phyloP scores from a whole-genome alignment of 2,329 filamentous ascomycete genomes.

The Ceratocystis albifundus region DNA sequence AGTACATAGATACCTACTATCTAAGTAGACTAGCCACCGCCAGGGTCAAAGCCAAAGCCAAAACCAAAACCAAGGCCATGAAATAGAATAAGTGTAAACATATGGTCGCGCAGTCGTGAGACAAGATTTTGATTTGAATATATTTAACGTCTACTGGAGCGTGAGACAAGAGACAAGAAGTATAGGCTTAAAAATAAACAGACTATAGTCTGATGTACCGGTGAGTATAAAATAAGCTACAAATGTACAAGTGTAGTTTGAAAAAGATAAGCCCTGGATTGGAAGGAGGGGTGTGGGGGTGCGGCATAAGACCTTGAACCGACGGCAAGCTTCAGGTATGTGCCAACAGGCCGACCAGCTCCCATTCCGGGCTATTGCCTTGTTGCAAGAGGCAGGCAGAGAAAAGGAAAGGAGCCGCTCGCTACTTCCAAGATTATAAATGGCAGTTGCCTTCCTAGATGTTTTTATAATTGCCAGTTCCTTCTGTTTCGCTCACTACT shows the following conservation, averaged over 20 bases:
- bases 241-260: not conserved
- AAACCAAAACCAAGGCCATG: too few species aligned
- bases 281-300: not conserved
- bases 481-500: not conserved
- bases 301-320: constrained; percentile 4
- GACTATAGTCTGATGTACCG: not conserved
- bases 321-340: not conserved
- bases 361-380: not conserved
- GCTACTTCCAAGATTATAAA: constrained; percentile 5
- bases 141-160: too few species aligned
- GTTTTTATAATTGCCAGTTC: not conserved
- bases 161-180: not conserved
- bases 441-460: not conserved
- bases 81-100: too few species aligned
- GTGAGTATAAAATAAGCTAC: not conserved
- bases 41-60: too few species aligned
- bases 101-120: not conserved
- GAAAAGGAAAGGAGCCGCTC: too few species aligned
- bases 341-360: not conserved
- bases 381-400: too few species aligned
- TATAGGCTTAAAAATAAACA: not conserved
- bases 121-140: too few species aligned
- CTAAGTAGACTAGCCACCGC: too few species aligned
- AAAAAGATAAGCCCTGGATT: constrained; percentile 1
- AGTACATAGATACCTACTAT: too few species aligned